Evolutionary conservation across 2,329 filamentous ascomycete genomes (phyloP), one percentile per base, ranked within the genome.

Genomic region (Fusarium nanum): DNA sequence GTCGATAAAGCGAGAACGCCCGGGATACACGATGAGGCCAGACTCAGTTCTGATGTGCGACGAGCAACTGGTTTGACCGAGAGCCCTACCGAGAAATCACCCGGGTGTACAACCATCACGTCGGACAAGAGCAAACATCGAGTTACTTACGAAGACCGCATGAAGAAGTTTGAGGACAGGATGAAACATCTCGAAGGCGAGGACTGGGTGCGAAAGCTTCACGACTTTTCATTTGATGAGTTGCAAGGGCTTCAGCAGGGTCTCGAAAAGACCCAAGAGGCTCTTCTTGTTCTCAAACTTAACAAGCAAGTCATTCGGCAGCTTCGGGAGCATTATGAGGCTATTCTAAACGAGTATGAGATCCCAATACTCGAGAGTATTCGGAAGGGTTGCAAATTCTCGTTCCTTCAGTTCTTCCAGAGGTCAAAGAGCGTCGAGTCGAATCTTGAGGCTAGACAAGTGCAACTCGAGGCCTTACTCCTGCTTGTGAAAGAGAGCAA

Each of bases 281-380:
- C 57, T 1, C 60, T 60, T 10, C 48, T 71, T 1, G 57, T 67
- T 12, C 49, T 71, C 1, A 57, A 63, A 5, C 60, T 71, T 7
- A 71, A 71, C n/a, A 27, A 48, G 1, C 61, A 63, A 32, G 69
- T 63, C 11, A 57, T 71, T 3, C 48, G 13, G 14, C 65, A 64
- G 25, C 48, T 71, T 12, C 57, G 68, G 5, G 44, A 71, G 12
- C 60, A 71, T 2, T 71, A 71, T 10, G 37, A 67, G 11, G 22
- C 7, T 6, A 6, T 71, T 5, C 44, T 68, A 14, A 56, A 7
- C 7, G 37, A 57, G 1, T 71, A 63, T 16, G 16, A 34, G 1
- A 47, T 56, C 11, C 28, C 56, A 0, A 44, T 62, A 6, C 34
- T 71, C 37, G 25, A 58, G 3, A 4, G 3, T 2, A 69, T 71